Conservation (phyloP, 345 rosid genomes). For the Citrus mangshanensis region DNA sequence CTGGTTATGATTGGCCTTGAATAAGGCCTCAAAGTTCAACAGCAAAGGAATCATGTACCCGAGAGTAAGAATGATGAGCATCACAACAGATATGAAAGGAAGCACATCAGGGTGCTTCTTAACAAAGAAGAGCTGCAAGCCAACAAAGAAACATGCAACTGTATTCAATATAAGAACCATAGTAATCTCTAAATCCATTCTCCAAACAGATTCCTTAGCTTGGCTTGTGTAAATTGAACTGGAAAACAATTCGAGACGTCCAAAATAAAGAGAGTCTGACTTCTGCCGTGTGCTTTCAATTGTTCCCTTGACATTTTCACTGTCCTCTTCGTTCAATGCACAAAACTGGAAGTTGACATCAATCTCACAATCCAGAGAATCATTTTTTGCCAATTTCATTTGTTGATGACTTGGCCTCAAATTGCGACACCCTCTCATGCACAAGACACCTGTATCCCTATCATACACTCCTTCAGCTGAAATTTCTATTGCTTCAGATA, state of each 20-base stretch:
- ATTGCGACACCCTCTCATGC: conserved; percentile 80
- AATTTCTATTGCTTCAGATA: conserved; percentile 37
- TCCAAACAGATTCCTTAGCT: conserved; percentile 76
- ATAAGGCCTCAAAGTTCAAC: conserved; percentile 76
- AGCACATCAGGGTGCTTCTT: conserved; percentile 65
- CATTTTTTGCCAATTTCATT: conserved; percentile 13
- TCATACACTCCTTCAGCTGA: conserved; percentile 78
- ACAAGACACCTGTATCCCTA: conserved; percentile 56
- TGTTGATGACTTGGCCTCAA: conserved; percentile 19
- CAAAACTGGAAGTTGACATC: conserved; percentile 51
- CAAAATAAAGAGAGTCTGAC: conserved; percentile 64
- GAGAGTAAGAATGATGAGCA: conserved; percentile 62
- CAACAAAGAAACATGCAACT: conserved; percentile 64
- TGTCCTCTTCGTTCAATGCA: conserved; percentile 45
- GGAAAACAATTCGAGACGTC: conserved; percentile 52
- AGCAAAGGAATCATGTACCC: conserved; percentile 81
- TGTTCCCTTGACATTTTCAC: conserved; percentile 55
- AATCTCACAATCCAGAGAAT: conserved; percentile 61
- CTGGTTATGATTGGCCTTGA: conserved; percentile 35
- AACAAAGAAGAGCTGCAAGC: conserved; percentile 70
- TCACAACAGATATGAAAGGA: conserved; percentile 63
- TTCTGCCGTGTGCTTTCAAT: conserved; percentile 60
- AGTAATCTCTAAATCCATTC: conserved; percentile 84
- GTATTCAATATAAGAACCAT: conserved; percentile 75
- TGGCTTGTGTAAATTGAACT: conserved; percentile 48